Conservation (phyloP, 768 basidiomycete species). For the Neoboletus magnificus region DNA sequence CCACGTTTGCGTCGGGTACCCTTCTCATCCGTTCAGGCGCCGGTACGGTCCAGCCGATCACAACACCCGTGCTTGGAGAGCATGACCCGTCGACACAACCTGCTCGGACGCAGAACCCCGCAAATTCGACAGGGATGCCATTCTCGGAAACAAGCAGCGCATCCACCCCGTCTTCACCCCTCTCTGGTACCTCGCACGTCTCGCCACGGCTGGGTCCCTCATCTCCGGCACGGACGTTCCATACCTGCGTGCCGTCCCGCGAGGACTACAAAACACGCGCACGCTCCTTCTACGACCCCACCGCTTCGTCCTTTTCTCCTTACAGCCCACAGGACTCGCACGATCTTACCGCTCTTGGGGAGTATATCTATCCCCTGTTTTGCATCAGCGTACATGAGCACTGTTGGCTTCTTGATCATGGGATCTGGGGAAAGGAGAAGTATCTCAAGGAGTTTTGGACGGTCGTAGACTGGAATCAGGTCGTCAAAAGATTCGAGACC, state of each 20-base stretch:
- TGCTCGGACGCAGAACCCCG: background rate
- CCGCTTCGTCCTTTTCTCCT: background rate
- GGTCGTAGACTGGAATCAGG: conserved; percentile 73
- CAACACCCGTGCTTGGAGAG: conserved; percentile 32
- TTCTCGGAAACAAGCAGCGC: conserved; percentile 27
- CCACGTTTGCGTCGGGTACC: conserved; percentile 88
- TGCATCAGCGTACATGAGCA: conserved; percentile 81
- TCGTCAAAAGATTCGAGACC: conserved; percentile 34
- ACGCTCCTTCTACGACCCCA: conserved; percentile 30
- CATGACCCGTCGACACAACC: background rate
- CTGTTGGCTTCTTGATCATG: conserved; percentile 85
- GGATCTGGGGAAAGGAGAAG: conserved; percentile 87
- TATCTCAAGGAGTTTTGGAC: conserved; percentile 84
- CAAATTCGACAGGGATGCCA: conserved; percentile 18
- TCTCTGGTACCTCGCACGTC: conserved; percentile 39
- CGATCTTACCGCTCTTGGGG: conserved; percentile 40
- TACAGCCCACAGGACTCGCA: conserved; percentile 17
- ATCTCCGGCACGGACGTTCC: conserved; percentile 30
- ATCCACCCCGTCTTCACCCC: conserved; percentile 38
- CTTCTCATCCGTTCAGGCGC: conserved; percentile 67
- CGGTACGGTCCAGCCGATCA: conserved; percentile 31
- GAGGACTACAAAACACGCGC: conserved; percentile 8
- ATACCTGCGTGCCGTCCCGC: conserved; percentile 17
- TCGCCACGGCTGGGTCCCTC: conserved; percentile 30
- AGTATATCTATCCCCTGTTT: conserved; percentile 67